phyloP scores from a whole-genome alignment of 805 yeast genomes.

The Schizosaccharomyces japonicus region DNA sequence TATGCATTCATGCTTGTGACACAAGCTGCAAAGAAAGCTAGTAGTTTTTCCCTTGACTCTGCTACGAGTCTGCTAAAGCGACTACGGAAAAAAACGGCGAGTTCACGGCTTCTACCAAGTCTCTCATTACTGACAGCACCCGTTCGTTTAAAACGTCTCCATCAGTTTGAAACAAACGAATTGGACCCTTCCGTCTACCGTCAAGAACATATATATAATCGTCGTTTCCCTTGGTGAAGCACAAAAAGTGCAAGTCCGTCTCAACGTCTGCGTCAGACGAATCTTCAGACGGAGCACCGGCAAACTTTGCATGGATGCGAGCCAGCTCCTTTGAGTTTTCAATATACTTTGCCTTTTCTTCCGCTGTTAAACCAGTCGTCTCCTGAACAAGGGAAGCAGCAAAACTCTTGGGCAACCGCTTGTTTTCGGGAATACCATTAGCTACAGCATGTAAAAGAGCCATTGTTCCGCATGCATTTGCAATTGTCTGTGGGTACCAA shows the following conservation, averaged over 20 bases:
- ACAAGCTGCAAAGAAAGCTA: neutral
- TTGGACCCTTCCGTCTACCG: conserved; percentile 64
- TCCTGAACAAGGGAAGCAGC: neutral
- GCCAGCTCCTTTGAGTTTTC: conserved; percentile 17
- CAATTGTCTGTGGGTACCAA: conserved; percentile 74
- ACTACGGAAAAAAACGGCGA: conserved; percentile 1
- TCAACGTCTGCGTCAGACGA: conserved; percentile 19
- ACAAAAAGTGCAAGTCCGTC: conserved; percentile 51
- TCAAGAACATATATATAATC: conserved; percentile 60
- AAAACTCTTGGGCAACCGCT: neutral
- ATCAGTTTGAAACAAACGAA: conserved; percentile 27
- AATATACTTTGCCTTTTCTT: neutral
- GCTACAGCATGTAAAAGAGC: conserved; percentile 51
- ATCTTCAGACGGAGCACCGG: neutral
- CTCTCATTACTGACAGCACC: neutral
- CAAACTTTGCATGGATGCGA: neutral
- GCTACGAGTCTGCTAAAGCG: too few species aligned
- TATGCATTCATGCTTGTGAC: too few species aligned
- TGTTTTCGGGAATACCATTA: conserved; percentile 12
- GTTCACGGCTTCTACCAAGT: neutral
- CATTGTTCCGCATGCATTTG: conserved; percentile 80
- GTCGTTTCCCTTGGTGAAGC: conserved; percentile 33
- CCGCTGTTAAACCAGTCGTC: neutral
- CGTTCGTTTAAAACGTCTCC: conserved; percentile 14
- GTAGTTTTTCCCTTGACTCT: too few species aligned